phyloP scores from a whole-genome alignment of 2,329 filamentous ascomycete genomes.

The Penicillium freii region DNA sequence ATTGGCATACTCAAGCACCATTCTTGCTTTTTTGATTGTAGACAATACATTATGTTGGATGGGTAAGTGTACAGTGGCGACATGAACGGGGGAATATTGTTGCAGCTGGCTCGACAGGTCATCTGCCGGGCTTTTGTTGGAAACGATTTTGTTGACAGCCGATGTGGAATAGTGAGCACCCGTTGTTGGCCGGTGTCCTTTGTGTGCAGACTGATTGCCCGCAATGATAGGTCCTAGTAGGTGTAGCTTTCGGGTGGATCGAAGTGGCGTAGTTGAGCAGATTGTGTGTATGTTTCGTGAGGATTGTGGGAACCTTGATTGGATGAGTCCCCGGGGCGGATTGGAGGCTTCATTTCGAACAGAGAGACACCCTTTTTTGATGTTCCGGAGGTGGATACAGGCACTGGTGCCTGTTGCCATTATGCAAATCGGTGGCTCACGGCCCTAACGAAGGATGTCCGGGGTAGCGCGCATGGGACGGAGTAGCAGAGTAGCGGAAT shows the following conservation, averaged over 20 bases:
- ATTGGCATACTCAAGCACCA: neutral
- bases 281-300: slow-evolving; percentile 6
- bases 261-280: neutral
- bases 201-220: neutral
- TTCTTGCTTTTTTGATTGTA: neutral
- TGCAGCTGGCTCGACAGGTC: neutral
- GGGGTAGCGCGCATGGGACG: neutral
- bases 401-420: slow-evolving; percentile 15
- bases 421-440: neutral
- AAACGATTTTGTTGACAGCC: neutral
- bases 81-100: neutral
- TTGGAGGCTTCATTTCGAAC: neutral
- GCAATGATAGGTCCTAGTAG: neutral
- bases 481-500: neutral
- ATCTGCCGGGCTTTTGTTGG: neutral
- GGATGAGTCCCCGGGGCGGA: neutral
- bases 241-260: neutral
- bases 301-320: neutral
- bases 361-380: neutral
- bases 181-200: neutral
- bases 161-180: neutral
- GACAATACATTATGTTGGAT: neutral
- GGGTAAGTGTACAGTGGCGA: neutral
- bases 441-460: neutral
- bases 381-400: slow-evolving; percentile 3